Conservation (phyloP, 306 rosid genomes). For the Cercis canadensis region DNA sequence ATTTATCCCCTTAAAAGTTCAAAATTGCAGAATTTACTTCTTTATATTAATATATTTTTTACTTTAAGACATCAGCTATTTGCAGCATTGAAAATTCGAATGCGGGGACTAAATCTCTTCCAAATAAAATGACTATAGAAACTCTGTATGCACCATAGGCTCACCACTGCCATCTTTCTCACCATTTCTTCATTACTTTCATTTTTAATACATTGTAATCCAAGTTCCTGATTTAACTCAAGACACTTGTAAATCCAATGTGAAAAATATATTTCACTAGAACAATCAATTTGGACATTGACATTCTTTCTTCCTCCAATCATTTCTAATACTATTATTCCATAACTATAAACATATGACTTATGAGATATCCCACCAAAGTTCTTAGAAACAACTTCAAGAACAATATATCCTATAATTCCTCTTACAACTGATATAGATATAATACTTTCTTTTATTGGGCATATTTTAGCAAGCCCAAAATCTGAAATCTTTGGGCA, state of each 20-base stretch:
- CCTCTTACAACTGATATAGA: constrained; percentile 38
- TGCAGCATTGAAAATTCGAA: too few species aligned
- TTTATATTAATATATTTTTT: too few species aligned
- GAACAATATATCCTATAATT: constrained; percentile 42
- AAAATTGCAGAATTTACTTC: too few species aligned
- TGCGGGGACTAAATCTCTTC: too few species aligned
- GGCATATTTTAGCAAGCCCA: constrained; percentile 48
- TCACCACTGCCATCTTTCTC: constrained; percentile 38
- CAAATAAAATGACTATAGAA: not conserved
- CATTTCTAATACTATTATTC: constrained; percentile 44
- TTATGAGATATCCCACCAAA: constrained; percentile 34
- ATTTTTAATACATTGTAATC: not conserved
- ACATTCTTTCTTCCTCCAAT: constrained; percentile 36
- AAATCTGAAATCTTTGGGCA: constrained; percentile 42
- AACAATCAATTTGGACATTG: not conserved
- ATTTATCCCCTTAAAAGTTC: too few species aligned
- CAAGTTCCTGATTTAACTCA: constrained; percentile 29
- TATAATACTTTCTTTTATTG: not conserved
- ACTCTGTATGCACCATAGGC: constrained; percentile 30
- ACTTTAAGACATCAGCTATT: too few species aligned
- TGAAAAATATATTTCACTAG: constrained; percentile 32
- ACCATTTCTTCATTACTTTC: constrained; percentile 28
- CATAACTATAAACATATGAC: constrained; percentile 43
- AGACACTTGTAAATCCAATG: constrained; percentile 47
- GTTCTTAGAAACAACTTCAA: not conserved